Evolutionary conservation across 352 stramenopile species (phyloP), one percentile per base, ranked within the genome.

Genomic region (Globisporangium yorkense): DNA sequence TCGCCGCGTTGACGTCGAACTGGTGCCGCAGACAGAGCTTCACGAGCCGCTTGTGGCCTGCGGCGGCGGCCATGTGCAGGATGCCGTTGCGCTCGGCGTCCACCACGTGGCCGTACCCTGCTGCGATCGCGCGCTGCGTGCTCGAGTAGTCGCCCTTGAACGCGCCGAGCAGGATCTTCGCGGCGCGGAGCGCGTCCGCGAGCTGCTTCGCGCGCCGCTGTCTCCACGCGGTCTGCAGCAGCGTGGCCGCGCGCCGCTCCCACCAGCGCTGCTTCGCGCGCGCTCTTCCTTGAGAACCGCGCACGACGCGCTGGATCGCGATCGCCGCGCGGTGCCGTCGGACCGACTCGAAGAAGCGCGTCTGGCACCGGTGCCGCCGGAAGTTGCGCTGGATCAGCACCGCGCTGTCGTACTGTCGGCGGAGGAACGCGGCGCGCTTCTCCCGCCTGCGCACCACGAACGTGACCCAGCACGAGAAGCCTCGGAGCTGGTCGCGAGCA

Each of bases 21-120:
- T 69, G 70, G 55, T 74, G 68, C 41, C 87, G 84, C 24, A 94
- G 62, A 65, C 85, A 94, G 18, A 95, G 68, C 55, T 96, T 96
- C 2, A 94, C 69, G 5, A 95, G 51, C 9, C 87, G 76, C 54
- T 92, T 92, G 64, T 84, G 74, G 5, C 80, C 80, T 51, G 77
- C 77, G 10, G 75, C 72, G 2, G 79, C 78, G 1, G 79, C 78
- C 41, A 87, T 66, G 55, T 95, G 85, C 1, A 96, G 58, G 53
- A 96, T 80, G 1, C 67, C 67, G 53, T 94, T 91, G 9, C 80
- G 72, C 15, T 88, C 71, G 3, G 52, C 59, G 56, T 93, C 85
- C 2, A 57, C 16, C 5, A 88, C 67, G 29, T 83, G 72, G 68
- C 71, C 73, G 51, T 77, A 86, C 0, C 75, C 80, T 8, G 56